Base-by-base conservation (phyloP, 768 basidiomycete species). In the Termitomyces sp. region DNA sequence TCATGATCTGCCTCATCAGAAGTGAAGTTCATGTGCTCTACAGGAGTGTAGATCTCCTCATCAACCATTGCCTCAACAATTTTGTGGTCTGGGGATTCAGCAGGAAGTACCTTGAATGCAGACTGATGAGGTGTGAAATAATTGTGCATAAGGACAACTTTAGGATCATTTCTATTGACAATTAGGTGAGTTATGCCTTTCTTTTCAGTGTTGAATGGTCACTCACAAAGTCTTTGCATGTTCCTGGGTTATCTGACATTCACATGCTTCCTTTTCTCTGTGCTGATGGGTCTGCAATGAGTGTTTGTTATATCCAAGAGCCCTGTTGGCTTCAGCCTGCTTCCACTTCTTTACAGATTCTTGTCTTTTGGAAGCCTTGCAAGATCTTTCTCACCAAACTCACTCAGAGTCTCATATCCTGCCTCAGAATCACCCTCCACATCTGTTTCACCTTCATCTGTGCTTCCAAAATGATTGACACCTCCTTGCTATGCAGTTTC, bases 291-390 rank as follows among this genome's bases (percentile, higher is more conserved):
- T 49, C 48, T 7, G 43, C 33, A 27, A 37, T 36, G 58, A 61
- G 8, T 34, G 13, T 8, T 61, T 57, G 48, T 40, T 62, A 39
- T 67, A 64, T 42, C 58, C 62, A 34, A n/a, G n/a, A n/a, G n/a
- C n/a, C n/a, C n/a, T n/a, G n/a, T n/a, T n/a, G n/a, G n/a, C n/a
- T n/a, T n/a, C n/a, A n/a, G n/a, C n/a, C n/a, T n/a, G n/a, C n/a
- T n/a, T n/a, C n/a, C n/a, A n/a, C n/a, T n/a, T n/a, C n/a, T n/a
- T n/a, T n/a, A n/a, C n/a, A n/a, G n/a, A n/a, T n/a, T n/a, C n/a
- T n/a, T n/a, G n/a, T n/a, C n/a, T n/a, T n/a, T n/a, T n/a, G n/a
- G n/a, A n/a, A n/a, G n/a, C n/a, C n/a, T n/a, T n/a, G n/a, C n/a
- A n/a, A n/a, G n/a, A n/a, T n/a, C n/a, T n/a, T n/a, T n/a, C n/a